Percentiles rank a stretch among this genome's conserved stretches.
phyloP scores from a whole-genome alignment of 352 stramenopile genomes.

The Lagenidium sp. region DNA sequence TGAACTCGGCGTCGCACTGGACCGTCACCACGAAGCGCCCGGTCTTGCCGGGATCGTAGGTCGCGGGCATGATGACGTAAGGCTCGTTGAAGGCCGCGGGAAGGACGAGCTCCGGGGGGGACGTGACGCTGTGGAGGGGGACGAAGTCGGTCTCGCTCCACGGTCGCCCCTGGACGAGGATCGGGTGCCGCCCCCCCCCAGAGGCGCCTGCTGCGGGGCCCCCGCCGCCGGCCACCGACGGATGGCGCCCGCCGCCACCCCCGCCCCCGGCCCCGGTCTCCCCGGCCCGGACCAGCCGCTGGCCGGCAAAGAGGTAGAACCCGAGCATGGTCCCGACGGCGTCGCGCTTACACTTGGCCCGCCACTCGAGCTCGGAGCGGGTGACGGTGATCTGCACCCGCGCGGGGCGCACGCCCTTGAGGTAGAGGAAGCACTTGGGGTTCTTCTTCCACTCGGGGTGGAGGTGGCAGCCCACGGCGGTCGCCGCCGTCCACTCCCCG shows the following conservation, averaged over 20 bases:
- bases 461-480: slow-evolving; percentile 65
- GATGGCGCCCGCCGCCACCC: too few species aligned
- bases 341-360: slow-evolving; percentile 71
- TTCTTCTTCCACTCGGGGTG: slow-evolving; percentile 85
- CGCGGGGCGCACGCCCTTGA: slow-evolving; percentile 58
- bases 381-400: slow-evolving; percentile 77
- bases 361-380: slow-evolving; percentile 79
- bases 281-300: slow-evolving; percentile 24
- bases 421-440: slow-evolving; percentile 67
- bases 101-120: slow-evolving; percentile 53
- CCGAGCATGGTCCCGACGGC: slow-evolving; percentile 85
- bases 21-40: slow-evolving; percentile 83
- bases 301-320: slow-evolving; percentile 76
- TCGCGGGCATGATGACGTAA: slow-evolving; percentile 86
- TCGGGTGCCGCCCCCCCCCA: slow-evolving; percentile 8
- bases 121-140: slow-evolving; percentile 58
- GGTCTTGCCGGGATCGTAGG: slow-evolving; percentile 69
- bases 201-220: neutral
- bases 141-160: slow-evolving; percentile 86
- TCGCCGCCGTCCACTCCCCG: slow-evolving; percentile 66
- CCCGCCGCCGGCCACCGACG: slow-evolving; percentile 1
- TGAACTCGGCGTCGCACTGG: slow-evolving; percentile 76
- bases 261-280: slow-evolving; percentile 6
- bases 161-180: slow-evolving; percentile 55
- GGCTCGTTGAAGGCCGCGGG: slow-evolving; percentile 66